Percentiles rank a stretch among this genome's conserved stretches.
These are phyloP conservation scores for Cyclotella baltica DNA, from an alignment of 108 stramenopile species.

Conservation along the genomic window DNA sequence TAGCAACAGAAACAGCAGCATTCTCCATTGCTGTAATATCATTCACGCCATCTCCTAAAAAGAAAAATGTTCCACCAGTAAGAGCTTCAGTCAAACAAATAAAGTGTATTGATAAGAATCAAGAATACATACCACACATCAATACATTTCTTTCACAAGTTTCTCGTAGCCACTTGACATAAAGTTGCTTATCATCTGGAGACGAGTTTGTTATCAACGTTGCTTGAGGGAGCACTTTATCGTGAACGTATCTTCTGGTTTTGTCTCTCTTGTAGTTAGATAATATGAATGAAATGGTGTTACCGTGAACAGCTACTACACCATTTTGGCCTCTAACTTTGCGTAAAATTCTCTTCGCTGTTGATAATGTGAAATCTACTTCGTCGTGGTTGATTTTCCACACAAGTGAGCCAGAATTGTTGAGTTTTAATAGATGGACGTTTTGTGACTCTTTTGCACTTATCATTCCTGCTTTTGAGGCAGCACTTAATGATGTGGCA, in stretches of 20 bases:
- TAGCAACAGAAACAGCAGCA: slow-evolving; percentile 80
- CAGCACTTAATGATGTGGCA: slow-evolving; percentile 58
- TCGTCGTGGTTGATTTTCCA: slow-evolving; percentile 26
- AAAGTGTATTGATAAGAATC: neutral
- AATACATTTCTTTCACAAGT: slow-evolving; percentile 54
- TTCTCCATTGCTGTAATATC: slow-evolving; percentile 91
- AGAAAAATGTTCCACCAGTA: neutral
- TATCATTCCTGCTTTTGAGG: slow-evolving; percentile 48
- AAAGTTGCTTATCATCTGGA: slow-evolving; percentile 56
- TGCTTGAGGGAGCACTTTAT: slow-evolving; percentile 22
- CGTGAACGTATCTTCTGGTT: slow-evolving; percentile 7
- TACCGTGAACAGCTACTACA: slow-evolving; percentile 53
- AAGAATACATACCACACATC: slow-evolving; percentile 64
- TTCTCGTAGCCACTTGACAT: slow-evolving; percentile 42
- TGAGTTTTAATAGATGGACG: slow-evolving; percentile 51
- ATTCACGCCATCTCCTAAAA: slow-evolving; percentile 86
- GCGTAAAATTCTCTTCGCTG: slow-evolving; percentile 11
- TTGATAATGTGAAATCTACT: slow-evolving; percentile 13
- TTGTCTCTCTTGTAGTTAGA: slow-evolving; percentile 13
- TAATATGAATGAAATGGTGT: slow-evolving; percentile 56
- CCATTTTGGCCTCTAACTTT: slow-evolving; percentile 26
- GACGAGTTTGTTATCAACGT: slow-evolving; percentile 65
- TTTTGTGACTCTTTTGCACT: slow-evolving; percentile 9
- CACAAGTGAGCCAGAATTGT: neutral
- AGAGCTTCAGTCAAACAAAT: neutral